These are phyloP conservation scores for Diaporthe citrichinensis DNA, from an alignment of 2,329 filamentous ascomycete species.

Conservation along the genomic window DNA sequence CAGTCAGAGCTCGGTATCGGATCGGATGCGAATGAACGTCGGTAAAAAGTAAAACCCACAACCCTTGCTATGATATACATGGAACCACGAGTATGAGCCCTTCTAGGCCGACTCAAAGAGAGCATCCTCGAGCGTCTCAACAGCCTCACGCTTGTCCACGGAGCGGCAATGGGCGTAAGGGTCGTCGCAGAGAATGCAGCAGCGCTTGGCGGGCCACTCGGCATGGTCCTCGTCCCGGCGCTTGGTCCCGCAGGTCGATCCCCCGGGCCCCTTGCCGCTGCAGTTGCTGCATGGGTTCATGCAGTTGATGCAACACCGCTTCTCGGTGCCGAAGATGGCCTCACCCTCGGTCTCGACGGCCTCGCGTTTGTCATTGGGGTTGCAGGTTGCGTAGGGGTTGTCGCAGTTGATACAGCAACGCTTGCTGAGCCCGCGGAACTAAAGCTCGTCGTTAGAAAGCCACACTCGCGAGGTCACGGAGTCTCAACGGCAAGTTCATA, in stretches of 20 bases:
- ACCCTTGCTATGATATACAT: background rate
- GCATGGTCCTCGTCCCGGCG: slow-evolving; percentile 1
- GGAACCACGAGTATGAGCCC: background rate
- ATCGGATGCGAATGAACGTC: background rate
- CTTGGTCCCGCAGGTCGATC: background rate
- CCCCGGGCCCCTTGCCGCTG: background rate
- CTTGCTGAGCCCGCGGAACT: slow-evolving; percentile 10
- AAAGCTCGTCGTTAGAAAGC: background rate
- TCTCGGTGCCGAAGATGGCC: slow-evolving; percentile 6
- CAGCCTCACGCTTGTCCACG: slow-evolving; percentile 11
- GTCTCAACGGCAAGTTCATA: background rate
- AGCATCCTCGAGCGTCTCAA: background rate
- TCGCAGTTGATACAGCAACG: slow-evolving; percentile 15
- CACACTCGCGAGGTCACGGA: background rate
- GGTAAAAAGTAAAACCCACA: background rate
- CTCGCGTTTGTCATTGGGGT: slow-evolving; percentile 5
- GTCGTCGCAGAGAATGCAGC: background rate
- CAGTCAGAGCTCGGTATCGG: background rate
- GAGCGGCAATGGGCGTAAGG: background rate
- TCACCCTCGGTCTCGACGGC: background rate
- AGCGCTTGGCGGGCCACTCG: slow-evolving; percentile 3
- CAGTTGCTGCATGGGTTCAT: slow-evolving; percentile 6
- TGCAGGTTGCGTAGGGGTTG: slow-evolving; percentile 9
- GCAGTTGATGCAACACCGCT: background rate
- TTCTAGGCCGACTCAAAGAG: background rate